A percentile compares a stretch with the other conserved stretches of the same genome.
phyloP scores from a whole-genome alignment of 2,329 filamentous ascomycete species.

The Pseudogymnoascus pannorum region DNA sequence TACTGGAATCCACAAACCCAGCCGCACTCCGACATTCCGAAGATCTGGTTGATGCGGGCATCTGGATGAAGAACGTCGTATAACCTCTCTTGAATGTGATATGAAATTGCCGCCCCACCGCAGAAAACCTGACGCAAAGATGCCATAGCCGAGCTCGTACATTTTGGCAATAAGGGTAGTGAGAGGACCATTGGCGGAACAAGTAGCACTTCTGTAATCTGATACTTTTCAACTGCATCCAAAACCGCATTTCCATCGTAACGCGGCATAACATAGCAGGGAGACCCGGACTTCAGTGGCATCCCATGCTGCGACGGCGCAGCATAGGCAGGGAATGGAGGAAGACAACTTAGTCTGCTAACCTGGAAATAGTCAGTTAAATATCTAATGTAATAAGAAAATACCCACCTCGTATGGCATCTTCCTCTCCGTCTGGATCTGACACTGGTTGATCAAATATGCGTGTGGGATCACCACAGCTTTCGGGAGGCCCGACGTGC shows the following conservation, averaged over 20 bases:
- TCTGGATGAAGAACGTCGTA: slow-evolving; percentile 33
- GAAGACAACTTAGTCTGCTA: slow-evolving; percentile 44
- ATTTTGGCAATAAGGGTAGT: slow-evolving; percentile 32
- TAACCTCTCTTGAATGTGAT: slow-evolving; percentile 33
- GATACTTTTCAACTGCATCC: slow-evolving; percentile 56
- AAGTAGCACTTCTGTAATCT: slow-evolving; percentile 57
- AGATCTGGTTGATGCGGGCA: slow-evolving; percentile 40
- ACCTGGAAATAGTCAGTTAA: slow-evolving; percentile 24
- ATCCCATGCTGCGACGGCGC: slow-evolving; percentile 69
- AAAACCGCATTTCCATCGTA: slow-evolving; percentile 72
- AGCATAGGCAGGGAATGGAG: slow-evolving; percentile 58
- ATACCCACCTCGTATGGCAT: slow-evolving; percentile 53
- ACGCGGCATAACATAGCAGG: slow-evolving; percentile 68
- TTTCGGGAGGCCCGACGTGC: slow-evolving; percentile 52
- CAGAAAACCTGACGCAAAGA: slow-evolving; percentile 38
- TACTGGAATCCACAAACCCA: slow-evolving; percentile 34
- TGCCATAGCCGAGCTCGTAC: slow-evolving; percentile 34
- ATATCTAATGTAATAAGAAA: slow-evolving; percentile 47
- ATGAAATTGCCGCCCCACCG: slow-evolving; percentile 43
- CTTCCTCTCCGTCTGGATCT: slow-evolving; percentile 44
- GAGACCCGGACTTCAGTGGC: slow-evolving; percentile 55
- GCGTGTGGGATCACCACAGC: slow-evolving; percentile 33
- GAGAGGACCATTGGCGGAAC: slow-evolving; percentile 72
- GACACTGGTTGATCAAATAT: slow-evolving; percentile 30
- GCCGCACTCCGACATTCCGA: slow-evolving; percentile 50